phyloP scores from a whole-genome alignment of 139 green algal species.

The Picochlorum sp. region DNA sequence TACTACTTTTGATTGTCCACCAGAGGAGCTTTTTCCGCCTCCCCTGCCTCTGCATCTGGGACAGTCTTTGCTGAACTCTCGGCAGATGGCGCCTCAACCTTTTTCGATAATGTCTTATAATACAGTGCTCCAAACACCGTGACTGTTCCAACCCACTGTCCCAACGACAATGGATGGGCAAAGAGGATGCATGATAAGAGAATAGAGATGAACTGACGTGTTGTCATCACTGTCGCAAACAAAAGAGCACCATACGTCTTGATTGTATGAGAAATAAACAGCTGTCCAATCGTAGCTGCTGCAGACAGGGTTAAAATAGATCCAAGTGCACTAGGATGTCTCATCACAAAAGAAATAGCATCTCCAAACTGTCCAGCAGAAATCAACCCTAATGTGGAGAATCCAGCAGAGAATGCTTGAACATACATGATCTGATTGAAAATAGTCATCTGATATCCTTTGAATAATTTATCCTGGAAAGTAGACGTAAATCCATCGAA shows the following conservation, averaged over 20 bases:
- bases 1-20: slow-evolving; percentile 5
- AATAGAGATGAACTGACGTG: slow-evolving; percentile 84
- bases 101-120: slow-evolving; percentile 41
- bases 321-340: slow-evolving; percentile 41
- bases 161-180: slow-evolving; percentile 55
- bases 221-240: slow-evolving; percentile 93
- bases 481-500: slow-evolving; percentile 98
- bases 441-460: slow-evolving; percentile 87
- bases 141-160: slow-evolving; percentile 51
- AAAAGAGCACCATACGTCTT: slow-evolving; percentile 67
- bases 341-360: slow-evolving; percentile 49
- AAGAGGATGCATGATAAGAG: slow-evolving; percentile 82
- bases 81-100: neutral
- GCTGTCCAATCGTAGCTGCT: slow-evolving; percentile 52
- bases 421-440: slow-evolving; percentile 90
- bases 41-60: neutral
- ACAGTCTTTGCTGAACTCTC: neutral
- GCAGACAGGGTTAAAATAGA: slow-evolving; percentile 51
- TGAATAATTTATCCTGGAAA: slow-evolving; percentile 94
- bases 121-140: slow-evolving; percentile 56
- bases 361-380: slow-evolving; percentile 42
- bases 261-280: slow-evolving; percentile 80
- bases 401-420: slow-evolving; percentile 42
- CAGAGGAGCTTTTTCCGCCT: slow-evolving; percentile 5
- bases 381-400: slow-evolving; percentile 47